phyloP scores from a whole-genome alignment of 306 rosid genomes.

The Quillaja saponaria region DNA sequence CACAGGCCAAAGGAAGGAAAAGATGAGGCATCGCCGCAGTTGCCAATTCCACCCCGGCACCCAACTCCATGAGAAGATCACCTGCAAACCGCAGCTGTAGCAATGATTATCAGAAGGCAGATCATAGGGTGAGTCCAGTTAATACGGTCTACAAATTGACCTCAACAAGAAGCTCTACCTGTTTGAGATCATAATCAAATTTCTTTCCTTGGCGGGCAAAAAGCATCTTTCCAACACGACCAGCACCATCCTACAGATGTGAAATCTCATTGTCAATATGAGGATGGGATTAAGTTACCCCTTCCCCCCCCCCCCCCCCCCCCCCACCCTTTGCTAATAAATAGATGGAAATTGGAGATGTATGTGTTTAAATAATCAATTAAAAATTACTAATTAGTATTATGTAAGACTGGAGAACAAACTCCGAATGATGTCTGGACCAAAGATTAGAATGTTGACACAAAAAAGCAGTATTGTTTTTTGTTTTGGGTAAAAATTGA shows the following conservation, averaged over 20 bases:
- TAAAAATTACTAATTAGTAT: no score
- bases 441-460: no score
- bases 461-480: no score
- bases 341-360: no score
- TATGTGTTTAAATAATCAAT: background rate
- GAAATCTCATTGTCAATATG: background rate
- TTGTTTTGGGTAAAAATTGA: no score
- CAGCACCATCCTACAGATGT: constrained; percentile 83
- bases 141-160: background rate
- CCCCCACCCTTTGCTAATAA: no score
- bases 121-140: constrained; percentile 18
- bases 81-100: constrained; percentile 85
- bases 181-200: constrained; percentile 94
- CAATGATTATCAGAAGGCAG: constrained; percentile 27
- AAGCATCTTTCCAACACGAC: constrained; percentile 98
- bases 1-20: constrained; percentile 98
- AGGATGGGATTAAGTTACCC: background rate
- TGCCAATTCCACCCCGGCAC: constrained; percentile 93
- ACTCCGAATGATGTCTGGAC: constrained; percentile 4
- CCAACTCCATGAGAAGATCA: constrained; percentile 96
- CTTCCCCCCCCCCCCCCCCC: no score
- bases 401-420: background rate
- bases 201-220: constrained; percentile 96
- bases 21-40: constrained; percentile 90
- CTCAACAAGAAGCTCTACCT: constrained; percentile 45